phyloP scores from a whole-genome alignment of 768 basidiomycete species.

The Melanogaster broomeanus region DNA sequence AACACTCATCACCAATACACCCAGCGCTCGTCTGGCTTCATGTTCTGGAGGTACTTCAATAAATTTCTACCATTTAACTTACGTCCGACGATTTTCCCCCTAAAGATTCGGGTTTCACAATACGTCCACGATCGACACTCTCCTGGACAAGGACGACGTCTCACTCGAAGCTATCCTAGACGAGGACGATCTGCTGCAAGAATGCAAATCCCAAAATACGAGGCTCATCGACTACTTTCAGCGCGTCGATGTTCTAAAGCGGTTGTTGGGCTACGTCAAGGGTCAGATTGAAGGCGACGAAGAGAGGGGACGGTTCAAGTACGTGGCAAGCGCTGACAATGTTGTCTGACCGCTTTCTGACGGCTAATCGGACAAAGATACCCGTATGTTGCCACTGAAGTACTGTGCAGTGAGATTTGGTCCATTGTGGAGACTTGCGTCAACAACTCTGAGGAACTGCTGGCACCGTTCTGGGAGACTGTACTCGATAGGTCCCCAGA shows the following conservation, averaged over 20 bases:
- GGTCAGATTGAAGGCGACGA: conserved; percentile 85
- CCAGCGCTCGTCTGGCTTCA: conserved; percentile 28
- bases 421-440: conserved; percentile 90
- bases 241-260: conserved; percentile 76
- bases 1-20: conserved; percentile 5
- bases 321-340: conserved; percentile 33
- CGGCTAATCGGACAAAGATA: conserved; percentile 53
- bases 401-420: conserved; percentile 95
- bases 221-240: conserved; percentile 87
- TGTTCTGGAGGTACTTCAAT: conserved; percentile 50
- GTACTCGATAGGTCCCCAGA: conserved; percentile 78
- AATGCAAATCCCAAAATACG: conserved; percentile 94
- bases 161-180: conserved; percentile 89
- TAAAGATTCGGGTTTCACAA: conserved; percentile 88
- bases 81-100: conserved; percentile 2
- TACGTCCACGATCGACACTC: conserved; percentile 84
- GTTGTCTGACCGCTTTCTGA: neutral
- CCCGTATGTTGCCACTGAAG: conserved; percentile 91
- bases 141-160: conserved; percentile 89
- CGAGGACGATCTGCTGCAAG: conserved; percentile 91
- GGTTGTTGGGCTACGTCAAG: conserved; percentile 81
- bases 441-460: conserved; percentile 64
- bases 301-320: conserved; percentile 82
- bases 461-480: conserved; percentile 91
- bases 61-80: neutral